Evolutionary conservation across 1,284 basidiomycete species (phyloP).

Genomic region (Cryptococcus sp.): DNA sequence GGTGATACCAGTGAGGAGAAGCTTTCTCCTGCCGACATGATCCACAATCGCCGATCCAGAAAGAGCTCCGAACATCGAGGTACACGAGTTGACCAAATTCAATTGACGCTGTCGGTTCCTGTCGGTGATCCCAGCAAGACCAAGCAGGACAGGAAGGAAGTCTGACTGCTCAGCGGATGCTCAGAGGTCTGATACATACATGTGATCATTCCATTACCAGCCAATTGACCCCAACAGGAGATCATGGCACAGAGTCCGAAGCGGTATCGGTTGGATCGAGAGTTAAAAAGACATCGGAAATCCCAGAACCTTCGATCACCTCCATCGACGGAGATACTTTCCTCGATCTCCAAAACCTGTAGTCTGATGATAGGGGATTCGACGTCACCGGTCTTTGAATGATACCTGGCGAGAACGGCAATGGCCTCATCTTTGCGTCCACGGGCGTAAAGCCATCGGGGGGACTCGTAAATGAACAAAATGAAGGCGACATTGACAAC

Average conservation of each 20-base stretch:
- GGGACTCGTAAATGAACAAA: slow-evolving; percentile 44
- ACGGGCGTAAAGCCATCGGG: slow-evolving; percentile 49
- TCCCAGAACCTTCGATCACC: slow-evolving; percentile 53
- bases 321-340: slow-evolving; percentile 32
- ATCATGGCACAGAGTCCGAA: slow-evolving; percentile 53
- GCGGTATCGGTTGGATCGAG: slow-evolving; percentile 52
- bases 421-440: slow-evolving; percentile 16
- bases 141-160: slow-evolving; percentile 28
- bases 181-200: no score
- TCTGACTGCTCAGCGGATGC: no score
- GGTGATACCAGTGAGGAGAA: slow-evolving; percentile 25
- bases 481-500: slow-evolving; percentile 52
- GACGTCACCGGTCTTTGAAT: slow-evolving; percentile 52
- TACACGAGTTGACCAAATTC: slow-evolving; percentile 34
- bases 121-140: slow-evolving; percentile 22
- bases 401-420: slow-evolving; percentile 40
- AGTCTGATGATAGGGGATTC: slow-evolving; percentile 56
- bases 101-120: slow-evolving; percentile 22
- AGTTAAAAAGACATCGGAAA: slow-evolving; percentile 55
- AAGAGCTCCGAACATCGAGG: slow-evolving; percentile 27
- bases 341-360: slow-evolving; percentile 54
- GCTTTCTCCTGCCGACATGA: slow-evolving; percentile 25
- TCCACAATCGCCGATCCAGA: slow-evolving; percentile 34
- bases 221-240: slow-evolving; percentile 27
- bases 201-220: slow-evolving; percentile 44